Conservation (phyloP, 441 rosid species). For the Brassica hybrid region DNA sequence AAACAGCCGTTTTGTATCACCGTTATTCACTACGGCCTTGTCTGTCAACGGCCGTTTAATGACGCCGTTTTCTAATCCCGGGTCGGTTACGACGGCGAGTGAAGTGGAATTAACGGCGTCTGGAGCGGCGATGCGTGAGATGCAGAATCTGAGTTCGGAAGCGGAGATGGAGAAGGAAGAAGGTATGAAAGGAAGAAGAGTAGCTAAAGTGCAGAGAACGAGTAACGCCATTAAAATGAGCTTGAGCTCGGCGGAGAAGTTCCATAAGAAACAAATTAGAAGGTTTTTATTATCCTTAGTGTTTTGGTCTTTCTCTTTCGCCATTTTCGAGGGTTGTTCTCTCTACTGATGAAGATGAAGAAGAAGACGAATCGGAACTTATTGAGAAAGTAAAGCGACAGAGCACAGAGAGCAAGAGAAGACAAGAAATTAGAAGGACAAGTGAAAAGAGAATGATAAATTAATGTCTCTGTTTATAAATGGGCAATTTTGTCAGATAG, state of each 20-base stretch:
- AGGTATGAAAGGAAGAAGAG: constrained; percentile 72
- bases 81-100: constrained; percentile 1
- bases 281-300: constrained; percentile 54
- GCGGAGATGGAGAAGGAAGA: constrained; percentile 72
- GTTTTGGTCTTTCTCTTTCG: constrained; percentile 37
- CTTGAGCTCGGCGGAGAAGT: constrained; percentile 82
- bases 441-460: background rate
- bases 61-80: background rate
- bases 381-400: constrained; percentile 27
- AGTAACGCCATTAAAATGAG: constrained; percentile 63
- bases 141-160: constrained; percentile 77
- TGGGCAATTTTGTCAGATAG: too few relatives aligned
- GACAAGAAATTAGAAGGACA: background rate
- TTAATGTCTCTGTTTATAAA: too few relatives aligned
- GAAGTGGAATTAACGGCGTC: constrained; percentile 38
- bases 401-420: constrained; percentile 17
- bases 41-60: background rate
- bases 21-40: constrained; percentile 35
- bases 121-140: constrained; percentile 53
- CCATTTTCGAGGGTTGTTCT: constrained; percentile 28
- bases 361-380: constrained; percentile 9
- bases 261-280: constrained; percentile 56
- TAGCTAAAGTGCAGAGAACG: constrained; percentile 64
- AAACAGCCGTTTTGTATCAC: constrained; percentile 25
- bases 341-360: constrained; percentile 13